phyloP scores from a whole-genome alignment of 768 basidiomycete species.

The Boletus vinaceobasis region DNA sequence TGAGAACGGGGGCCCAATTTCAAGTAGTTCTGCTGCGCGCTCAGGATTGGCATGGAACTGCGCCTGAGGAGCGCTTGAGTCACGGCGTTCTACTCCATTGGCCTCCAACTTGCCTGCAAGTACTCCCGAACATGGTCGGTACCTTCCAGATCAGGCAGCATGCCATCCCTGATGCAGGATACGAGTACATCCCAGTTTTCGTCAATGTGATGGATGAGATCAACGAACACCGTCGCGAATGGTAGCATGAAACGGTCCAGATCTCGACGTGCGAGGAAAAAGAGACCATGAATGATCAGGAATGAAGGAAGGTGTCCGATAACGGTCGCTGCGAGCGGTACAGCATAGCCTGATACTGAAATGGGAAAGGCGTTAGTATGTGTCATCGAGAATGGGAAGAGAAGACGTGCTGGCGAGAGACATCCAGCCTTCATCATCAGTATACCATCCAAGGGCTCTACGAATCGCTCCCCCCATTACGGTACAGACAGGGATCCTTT shows the following conservation, averaged over 20 bases:
- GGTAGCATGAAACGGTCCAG: background rate
- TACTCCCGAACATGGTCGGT: conserved; percentile 8
- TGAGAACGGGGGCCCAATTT: conserved; percentile 12
- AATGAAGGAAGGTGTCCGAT: conserved; percentile 15
- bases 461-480: background rate
- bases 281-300: conserved; percentile 20
- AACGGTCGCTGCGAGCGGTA: conserved; percentile 16
- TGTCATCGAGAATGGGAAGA: background rate
- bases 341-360: conserved; percentile 10
- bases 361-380: background rate
- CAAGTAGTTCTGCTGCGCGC: conserved; percentile 18
- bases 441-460: conserved; percentile 6
- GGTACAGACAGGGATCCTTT: conserved; percentile 8
- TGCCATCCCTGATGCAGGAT: conserved; percentile 12
- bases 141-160: conserved; percentile 13
- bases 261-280: conserved; percentile 11
- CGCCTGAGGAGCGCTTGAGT: background rate
- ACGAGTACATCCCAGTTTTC: conserved; percentile 18
- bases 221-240: conserved; percentile 10
- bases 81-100: background rate
- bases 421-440: conserved; percentile 9
- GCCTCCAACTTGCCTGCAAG: conserved; percentile 8
- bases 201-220: conserved; percentile 13
- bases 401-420: background rate
- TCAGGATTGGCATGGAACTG: conserved; percentile 9